Evolutionary conservation across 768 basidiomycete species (phyloP).

Genomic region (Lentinus tigrinus): DNA sequence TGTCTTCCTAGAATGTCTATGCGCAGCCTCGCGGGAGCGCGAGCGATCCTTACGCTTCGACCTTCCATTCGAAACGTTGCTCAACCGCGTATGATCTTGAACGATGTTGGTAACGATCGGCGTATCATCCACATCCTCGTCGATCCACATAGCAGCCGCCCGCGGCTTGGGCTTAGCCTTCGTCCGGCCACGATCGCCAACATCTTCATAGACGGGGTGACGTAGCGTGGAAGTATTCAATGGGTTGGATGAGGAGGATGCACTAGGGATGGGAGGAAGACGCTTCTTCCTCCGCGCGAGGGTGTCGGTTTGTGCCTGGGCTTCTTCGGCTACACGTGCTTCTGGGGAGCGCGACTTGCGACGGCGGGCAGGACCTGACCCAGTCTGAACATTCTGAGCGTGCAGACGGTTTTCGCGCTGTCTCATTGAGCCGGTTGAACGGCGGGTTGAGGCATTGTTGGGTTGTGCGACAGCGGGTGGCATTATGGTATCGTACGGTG

Average conservation of each 20-base stretch:
- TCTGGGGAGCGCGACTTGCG: slow-evolving; percentile 38
- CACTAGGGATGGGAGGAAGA: slow-evolving; percentile 3
- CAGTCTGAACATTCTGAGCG: neutral
- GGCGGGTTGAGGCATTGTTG: slow-evolving; percentile 7
- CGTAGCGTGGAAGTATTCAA: neutral
- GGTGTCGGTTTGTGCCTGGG: slow-evolving; percentile 18
- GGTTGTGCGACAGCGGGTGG: slow-evolving; percentile 2
- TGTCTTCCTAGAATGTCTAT: slow-evolving; percentile 23
- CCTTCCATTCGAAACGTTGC: neutral
- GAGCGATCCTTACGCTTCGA: slow-evolving; percentile 35
- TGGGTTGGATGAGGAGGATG: neutral
- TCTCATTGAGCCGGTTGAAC: slow-evolving; percentile 7
- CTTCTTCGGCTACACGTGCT: slow-evolving; percentile 21
- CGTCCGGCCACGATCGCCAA: slow-evolving; percentile 12
- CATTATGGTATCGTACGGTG: neutral
- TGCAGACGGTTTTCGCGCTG: slow-evolving; percentile 24
- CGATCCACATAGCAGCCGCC: slow-evolving; percentile 2
- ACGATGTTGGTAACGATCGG: slow-evolving; percentile 17
- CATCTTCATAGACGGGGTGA: slow-evolving; percentile 2
- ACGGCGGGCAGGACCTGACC: slow-evolving; percentile 19
- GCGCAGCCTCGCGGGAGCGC: slow-evolving; percentile 33
- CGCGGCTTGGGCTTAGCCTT: slow-evolving; percentile 13
- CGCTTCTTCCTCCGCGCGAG: slow-evolving; percentile 34
- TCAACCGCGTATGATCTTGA: slow-evolving; percentile 15
- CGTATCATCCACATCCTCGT: slow-evolving; percentile 9